Evolutionary conservation across 2,329 filamentous ascomycete species (phyloP), one percentile per base, ranked within the genome.

Genomic region (Emmonsia crescens): DNA sequence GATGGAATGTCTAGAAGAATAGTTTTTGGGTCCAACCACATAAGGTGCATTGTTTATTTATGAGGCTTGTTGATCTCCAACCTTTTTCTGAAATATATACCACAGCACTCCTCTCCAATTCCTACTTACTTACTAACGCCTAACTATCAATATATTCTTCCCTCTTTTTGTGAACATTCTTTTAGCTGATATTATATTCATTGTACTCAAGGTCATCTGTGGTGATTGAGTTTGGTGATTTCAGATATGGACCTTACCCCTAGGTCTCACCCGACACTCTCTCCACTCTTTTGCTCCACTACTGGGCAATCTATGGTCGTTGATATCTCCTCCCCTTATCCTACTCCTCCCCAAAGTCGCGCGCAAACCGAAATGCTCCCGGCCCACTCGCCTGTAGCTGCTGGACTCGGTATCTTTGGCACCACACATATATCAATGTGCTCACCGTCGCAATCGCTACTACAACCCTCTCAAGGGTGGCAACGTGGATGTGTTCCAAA

Each of bases 321-420:
- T 40, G 56, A 64, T 49, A 59, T 65, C 38, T 62, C 64, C 31
- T 19, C 49, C 21, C 42, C 62, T 16, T 74, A 72, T 62, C 64
- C 70, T 2, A 69, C 70, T 21, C 66, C 59, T 66, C 68, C 58
- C 49, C 64, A 57, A 36, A 61, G 51, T 58, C 62, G 44, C 51
- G 51, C 61, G 24, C 60, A 66, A 48, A 61, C 58, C 44, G 64
- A 64, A 48, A 48, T 59, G 46, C 38, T 62, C 61, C 60, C 55
- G 31, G 60, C 51, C 33, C 64, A 61, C 62, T 62, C 68, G 27
- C 65, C 67, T 42, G 56, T 67, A 27, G 71, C 67, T 38, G 56
- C 67, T 33, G 72, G 73, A 10, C 61, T 76, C 31, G 74, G 73
- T 1, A 73, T 75, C 29, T 67, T 70, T 12, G 62, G 68, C 51